Evolutionary conservation across 164 flowering plant genomes (phyloP).

Genomic region (Paratinospora sagittata): DNA sequence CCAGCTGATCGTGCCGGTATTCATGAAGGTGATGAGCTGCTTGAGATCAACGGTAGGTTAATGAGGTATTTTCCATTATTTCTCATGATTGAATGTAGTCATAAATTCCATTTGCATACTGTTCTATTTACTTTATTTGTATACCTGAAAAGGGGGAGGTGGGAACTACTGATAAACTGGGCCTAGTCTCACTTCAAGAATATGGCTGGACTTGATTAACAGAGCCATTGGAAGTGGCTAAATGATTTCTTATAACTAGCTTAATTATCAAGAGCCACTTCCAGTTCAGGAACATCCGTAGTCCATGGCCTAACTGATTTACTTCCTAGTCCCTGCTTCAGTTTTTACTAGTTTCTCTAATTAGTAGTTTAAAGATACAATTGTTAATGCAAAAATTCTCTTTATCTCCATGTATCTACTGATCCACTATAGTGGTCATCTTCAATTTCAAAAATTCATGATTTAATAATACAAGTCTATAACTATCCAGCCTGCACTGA

Average conservation of each 20-base stretch:
- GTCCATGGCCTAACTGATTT: background rate
- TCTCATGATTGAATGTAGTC: background rate
- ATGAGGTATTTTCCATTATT: background rate
- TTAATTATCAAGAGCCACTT: background rate
- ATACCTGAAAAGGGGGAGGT: too few species aligned
- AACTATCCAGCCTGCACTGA: too few species aligned
- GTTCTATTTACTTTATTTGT: too few species aligned
- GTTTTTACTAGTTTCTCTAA: background rate
- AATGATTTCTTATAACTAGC: background rate
- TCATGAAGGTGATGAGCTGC: constrained; percentile 82
- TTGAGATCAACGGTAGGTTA: constrained; percentile 77
- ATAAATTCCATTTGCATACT: too few species aligned
- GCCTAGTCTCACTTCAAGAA: background rate
- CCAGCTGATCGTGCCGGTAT: constrained; percentile 97
- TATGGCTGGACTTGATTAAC: background rate
- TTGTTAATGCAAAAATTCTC: background rate
- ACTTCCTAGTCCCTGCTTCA: background rate
- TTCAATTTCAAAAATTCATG: too few species aligned
- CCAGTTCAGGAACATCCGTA: background rate
- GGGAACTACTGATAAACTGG: background rate
- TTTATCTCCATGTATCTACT: background rate
- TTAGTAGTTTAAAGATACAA: background rate
- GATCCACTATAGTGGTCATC: background rate
- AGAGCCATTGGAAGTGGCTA: background rate
- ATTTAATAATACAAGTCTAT: too few species aligned